Conservation (phyloP, 129 eudicot genomes). For the Centella asiatica region DNA sequence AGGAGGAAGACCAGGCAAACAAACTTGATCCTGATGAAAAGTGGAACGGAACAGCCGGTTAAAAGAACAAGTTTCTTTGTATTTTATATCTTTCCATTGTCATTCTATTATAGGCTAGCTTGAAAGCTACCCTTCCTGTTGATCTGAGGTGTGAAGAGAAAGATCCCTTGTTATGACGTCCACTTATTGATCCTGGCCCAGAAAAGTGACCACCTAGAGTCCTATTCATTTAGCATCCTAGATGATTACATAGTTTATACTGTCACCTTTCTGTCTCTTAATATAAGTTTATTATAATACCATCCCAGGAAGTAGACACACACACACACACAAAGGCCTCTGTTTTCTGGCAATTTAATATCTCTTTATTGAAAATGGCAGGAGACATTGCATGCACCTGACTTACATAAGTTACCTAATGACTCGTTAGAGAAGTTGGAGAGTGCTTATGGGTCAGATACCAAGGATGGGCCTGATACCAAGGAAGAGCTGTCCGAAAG, state of each 20-base stretch:
- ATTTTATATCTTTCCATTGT: too few relatives aligned
- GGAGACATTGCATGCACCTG: constrained; percentile 82
- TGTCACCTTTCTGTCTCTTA: not conserved
- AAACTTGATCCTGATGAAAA: too few relatives aligned
- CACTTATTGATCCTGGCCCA: too few relatives aligned
- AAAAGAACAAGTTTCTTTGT: too few relatives aligned
- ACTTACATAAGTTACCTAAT: constrained; percentile 7
- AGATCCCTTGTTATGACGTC: too few relatives aligned
- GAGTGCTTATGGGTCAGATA: constrained; percentile 30
- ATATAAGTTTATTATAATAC: not conserved
- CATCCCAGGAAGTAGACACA: not conserved
- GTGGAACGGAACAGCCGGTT: too few relatives aligned
- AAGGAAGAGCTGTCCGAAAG: constrained; percentile 6
- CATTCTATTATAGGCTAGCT: too few relatives aligned
- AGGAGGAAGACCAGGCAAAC: too few relatives aligned
- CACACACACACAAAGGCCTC: too few relatives aligned
- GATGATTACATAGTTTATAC: not conserved
- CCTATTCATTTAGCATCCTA: not conserved
- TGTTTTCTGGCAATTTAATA: not conserved
- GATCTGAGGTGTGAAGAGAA: too few relatives aligned
- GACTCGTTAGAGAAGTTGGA: constrained; percentile 41
- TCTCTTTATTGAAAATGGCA: constrained; percentile 14
- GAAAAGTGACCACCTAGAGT: too few relatives aligned
- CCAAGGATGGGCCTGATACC: constrained; percentile 9
- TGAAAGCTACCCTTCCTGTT: too few relatives aligned